Conservation (phyloP, 129 eudicot species). For the Artemisia annua region DNA sequence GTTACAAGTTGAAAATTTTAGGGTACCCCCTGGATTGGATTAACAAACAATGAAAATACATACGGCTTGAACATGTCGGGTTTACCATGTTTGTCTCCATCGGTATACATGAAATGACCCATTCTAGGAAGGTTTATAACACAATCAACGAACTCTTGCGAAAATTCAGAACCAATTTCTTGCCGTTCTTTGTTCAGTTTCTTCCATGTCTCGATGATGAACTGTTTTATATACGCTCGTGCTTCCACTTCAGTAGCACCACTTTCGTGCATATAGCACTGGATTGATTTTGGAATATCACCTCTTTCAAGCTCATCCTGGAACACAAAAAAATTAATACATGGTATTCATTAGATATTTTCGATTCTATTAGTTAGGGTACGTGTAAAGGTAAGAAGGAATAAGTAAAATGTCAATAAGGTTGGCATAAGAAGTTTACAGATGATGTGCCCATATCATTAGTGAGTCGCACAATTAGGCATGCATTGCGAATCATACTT, state of each 20-base stretch:
- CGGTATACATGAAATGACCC: no score
- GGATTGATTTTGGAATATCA: slow-evolving; percentile 33
- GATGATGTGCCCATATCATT: no score
- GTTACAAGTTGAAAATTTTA: no score
- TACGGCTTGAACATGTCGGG: slow-evolving; percentile 17
- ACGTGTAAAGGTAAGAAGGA: neutral
- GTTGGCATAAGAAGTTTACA: slow-evolving; percentile 22
- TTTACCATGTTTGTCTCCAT: slow-evolving; percentile 28
- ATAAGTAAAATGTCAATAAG: neutral
- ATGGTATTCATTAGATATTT: neutral
- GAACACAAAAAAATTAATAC: neutral
- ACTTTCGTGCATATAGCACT: slow-evolving; percentile 35
- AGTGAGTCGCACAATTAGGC: slow-evolving; percentile 37
- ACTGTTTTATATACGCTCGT: slow-evolving; percentile 19
- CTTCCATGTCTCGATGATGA: slow-evolving; percentile 34
- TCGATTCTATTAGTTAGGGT: neutral
- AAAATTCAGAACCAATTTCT: slow-evolving; percentile 14
- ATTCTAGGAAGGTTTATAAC: slow-evolving; percentile 29
- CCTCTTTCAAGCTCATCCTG: slow-evolving; percentile 33
- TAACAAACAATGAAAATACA: slow-evolving; percentile 8
- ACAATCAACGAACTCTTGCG: slow-evolving; percentile 18
- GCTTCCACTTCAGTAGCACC: slow-evolving; percentile 35
- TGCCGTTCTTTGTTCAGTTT: slow-evolving; percentile 31
- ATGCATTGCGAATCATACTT: slow-evolving; percentile 31
- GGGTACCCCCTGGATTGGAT: no score